phyloP scores from a whole-genome alignment of 1,139 yeast genomes.

The Lodderomyces pseudojiufengensis region DNA sequence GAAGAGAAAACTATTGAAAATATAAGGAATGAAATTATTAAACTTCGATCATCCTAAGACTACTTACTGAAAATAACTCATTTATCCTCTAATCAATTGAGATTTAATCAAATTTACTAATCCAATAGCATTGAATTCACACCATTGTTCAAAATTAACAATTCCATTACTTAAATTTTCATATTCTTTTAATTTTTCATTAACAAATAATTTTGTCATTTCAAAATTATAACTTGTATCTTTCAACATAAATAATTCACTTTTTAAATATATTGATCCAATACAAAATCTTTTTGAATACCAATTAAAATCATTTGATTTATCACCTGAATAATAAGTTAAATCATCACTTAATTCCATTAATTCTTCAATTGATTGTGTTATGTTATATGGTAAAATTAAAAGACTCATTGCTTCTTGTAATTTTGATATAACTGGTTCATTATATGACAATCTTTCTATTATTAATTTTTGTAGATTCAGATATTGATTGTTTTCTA shows the following conservation, averaged over 20 bases:
- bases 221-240: slow-evolving; percentile 58
- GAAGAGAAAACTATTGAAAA: slow-evolving; percentile 51
- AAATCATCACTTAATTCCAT: slow-evolving; percentile 80
- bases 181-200: slow-evolving; percentile 54
- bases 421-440: slow-evolving; percentile 45
- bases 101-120: slow-evolving; percentile 66
- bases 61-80: slow-evolving; percentile 3
- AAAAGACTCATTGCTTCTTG: slow-evolving; percentile 51
- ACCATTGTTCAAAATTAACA: slow-evolving; percentile 69
- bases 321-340: slow-evolving; percentile 74
- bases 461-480: slow-evolving; percentile 53
- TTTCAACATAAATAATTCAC: slow-evolving; percentile 77
- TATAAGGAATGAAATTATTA: slow-evolving; percentile 47
- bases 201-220: slow-evolving; percentile 64
- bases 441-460: slow-evolving; percentile 61
- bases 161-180: slow-evolving; percentile 57
- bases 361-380: slow-evolving; percentile 58
- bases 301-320: slow-evolving; percentile 87
- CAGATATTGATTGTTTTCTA: slow-evolving; percentile 56
- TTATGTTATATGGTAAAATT: slow-evolving; percentile 51
- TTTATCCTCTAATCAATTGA: slow-evolving; percentile 63
- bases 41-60: slow-evolving; percentile 28
- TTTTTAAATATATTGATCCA: slow-evolving; percentile 63
- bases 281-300: slow-evolving; percentile 78
- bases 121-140: slow-evolving; percentile 64